These are phyloP conservation scores for Sarocladium strictum DNA, from an alignment of 2,329 filamentous ascomycete genomes.

Conservation along the genomic window DNA sequence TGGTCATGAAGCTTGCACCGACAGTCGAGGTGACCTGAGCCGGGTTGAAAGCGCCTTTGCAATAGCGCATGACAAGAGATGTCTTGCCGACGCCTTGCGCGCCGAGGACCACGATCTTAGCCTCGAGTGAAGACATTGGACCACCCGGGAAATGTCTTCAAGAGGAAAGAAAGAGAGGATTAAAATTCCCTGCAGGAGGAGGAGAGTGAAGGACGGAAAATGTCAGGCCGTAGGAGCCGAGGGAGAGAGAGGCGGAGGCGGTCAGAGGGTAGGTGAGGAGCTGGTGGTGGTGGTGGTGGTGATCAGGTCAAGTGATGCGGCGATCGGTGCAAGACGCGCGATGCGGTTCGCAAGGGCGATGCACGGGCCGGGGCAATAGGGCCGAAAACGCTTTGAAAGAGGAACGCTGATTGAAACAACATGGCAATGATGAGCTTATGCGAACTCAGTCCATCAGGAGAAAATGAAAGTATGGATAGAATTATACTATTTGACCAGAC, in stretches of 20 bases:
- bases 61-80: constrained; percentile 69
- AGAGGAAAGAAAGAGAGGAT: neutral
- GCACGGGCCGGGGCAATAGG: constrained; percentile 2
- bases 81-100: constrained; percentile 77
- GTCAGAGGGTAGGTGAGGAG: neutral
- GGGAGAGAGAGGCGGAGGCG: neutral
- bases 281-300: constrained; percentile 9
- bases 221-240: neutral
- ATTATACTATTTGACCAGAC: neutral
- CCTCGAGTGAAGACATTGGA: constrained; percentile 59
- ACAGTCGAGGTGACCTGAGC: constrained; percentile 64
- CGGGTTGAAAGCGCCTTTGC: constrained; percentile 65
- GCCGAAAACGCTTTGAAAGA: neutral
- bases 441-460: neutral
- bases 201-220: neutral
- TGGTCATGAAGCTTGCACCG: constrained; percentile 73
- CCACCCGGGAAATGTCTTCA: neutral
- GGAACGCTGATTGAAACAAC: neutral
- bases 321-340: constrained; percentile 6
- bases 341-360: constrained; percentile 4
- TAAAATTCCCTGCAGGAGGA: too few relatives aligned
- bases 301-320: constrained; percentile 10
- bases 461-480: neutral
- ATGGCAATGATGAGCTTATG: neutral
- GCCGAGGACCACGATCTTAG: constrained; percentile 76